Conservation (phyloP, 768 basidiomycete species). For the Boletus rubropictus region DNA sequence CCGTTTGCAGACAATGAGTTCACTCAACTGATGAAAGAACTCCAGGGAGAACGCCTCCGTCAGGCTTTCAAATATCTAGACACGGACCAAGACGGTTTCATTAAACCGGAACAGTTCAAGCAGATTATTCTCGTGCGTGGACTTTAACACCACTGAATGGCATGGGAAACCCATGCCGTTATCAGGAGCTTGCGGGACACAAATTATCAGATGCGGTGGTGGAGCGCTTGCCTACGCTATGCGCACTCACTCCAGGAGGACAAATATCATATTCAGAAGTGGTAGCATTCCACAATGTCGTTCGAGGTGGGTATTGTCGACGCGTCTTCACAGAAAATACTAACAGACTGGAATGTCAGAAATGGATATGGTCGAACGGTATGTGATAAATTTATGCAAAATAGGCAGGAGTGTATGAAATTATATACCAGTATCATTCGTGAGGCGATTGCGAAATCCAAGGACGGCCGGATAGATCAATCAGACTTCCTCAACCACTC, state of each 20-base stretch:
- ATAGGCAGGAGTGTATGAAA: not conserved
- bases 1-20: slow-evolving; percentile 77
- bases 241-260: slow-evolving; percentile 82
- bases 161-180: not conserved
- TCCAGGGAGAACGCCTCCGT: slow-evolving; percentile 94
- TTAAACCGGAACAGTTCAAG: slow-evolving; percentile 90
- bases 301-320: slow-evolving; percentile 55
- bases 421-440: slow-evolving; percentile 61
- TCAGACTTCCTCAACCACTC: slow-evolving; percentile 93
- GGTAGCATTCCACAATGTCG: slow-evolving; percentile 93
- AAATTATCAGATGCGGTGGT: slow-evolving; percentile 93
- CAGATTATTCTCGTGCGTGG: slow-evolving; percentile 82
- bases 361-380: slow-evolving; percentile 97
- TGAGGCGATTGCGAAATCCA: slow-evolving; percentile 83
- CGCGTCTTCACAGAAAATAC: not conserved
- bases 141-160: not conserved
- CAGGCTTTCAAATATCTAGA: slow-evolving; percentile 95
- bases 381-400: slow-evolving; percentile 1
- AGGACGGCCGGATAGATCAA: slow-evolving; percentile 93
- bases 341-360: slow-evolving; percentile 36
- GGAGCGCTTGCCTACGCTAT: slow-evolving; percentile 87
- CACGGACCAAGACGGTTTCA: slow-evolving; percentile 87
- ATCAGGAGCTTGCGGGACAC: slow-evolving; percentile 91
- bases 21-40: slow-evolving; percentile 96
- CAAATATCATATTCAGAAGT: slow-evolving; percentile 96